Percentiles rank a stretch among this genome's conserved stretches.
Conservation (phyloP, 169 alveolate species). For the Plasmodium gonderi region DNA sequence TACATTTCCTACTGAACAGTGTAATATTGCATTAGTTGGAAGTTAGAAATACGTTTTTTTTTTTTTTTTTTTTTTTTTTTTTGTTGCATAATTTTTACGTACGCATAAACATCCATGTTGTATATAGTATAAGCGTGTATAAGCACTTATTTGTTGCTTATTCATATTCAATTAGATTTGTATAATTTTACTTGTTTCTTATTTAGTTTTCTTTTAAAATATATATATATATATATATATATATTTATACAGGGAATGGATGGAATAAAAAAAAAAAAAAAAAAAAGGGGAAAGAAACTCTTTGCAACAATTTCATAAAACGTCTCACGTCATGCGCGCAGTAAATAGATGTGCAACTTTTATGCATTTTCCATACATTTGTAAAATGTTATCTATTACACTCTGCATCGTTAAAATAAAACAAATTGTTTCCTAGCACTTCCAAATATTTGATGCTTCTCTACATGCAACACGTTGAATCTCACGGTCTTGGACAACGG, state of each 20-base stretch:
- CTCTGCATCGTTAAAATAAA: slow-evolving; percentile 88
- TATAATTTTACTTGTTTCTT: neutral
- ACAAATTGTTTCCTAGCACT: slow-evolving; percentile 98
- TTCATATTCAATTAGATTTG: neutral
- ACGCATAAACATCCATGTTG: no score
- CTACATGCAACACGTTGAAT: slow-evolving; percentile 98
- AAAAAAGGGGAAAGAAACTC: neutral
- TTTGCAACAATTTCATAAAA: neutral
- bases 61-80: neutral
- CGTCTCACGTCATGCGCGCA: neutral
- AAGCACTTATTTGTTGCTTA: neutral
- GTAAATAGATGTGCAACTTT: neutral
- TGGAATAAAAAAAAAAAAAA: neutral
- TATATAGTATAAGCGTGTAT: neutral
- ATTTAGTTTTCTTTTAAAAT: neutral
- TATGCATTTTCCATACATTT: neutral
- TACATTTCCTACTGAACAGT: no score
- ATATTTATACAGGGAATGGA: neutral
- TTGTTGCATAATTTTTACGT: no score
- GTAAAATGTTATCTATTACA: neutral
- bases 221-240: neutral
- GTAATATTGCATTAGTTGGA: neutral
- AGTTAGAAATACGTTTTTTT: neutral
- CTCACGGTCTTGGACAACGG: slow-evolving; percentile 99
- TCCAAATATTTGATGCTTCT: slow-evolving; percentile 97